Conservation (phyloP, 768 basidiomycete species). For the Leccinum sublutescens region DNA sequence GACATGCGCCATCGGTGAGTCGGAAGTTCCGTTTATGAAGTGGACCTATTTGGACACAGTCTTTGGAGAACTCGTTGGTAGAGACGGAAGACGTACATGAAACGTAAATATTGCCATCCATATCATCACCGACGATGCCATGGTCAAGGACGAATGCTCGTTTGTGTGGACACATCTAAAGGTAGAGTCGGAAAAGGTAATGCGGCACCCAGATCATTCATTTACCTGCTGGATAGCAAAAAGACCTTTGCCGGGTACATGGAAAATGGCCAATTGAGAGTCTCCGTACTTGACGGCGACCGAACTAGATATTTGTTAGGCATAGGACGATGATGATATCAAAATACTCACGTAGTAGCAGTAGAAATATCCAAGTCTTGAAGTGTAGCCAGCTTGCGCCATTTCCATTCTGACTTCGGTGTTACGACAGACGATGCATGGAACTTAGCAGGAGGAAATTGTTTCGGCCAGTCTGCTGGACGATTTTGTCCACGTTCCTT, state of each 20-base stretch:
- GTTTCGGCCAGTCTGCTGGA: constrained; percentile 69
- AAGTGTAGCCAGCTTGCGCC: constrained; percentile 48
- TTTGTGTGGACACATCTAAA: constrained; percentile 46
- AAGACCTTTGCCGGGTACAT: constrained; percentile 54
- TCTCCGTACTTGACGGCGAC: constrained; percentile 61
- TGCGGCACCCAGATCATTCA: background rate
- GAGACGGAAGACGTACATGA: constrained; percentile 39
- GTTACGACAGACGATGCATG: constrained; percentile 37
- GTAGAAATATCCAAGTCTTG: constrained; percentile 49
- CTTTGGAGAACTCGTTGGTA: background rate
- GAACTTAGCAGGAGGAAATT: constrained; percentile 48
- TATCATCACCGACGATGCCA: constrained; percentile 65
- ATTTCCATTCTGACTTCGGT: constrained; percentile 54
- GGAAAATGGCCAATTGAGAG: constrained; percentile 67
- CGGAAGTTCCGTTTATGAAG: constrained; percentile 68
- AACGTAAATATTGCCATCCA: constrained; percentile 49
- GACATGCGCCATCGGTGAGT: constrained; percentile 52
- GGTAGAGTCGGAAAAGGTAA: background rate
- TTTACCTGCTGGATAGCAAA: constrained; percentile 69
- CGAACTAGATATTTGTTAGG: constrained; percentile 27
- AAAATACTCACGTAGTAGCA: constrained; percentile 43
- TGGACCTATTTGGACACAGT: constrained; percentile 39
- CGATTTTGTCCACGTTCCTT: constrained; percentile 60
- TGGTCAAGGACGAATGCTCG: constrained; percentile 71
- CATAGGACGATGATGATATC: background rate